phyloP scores from a whole-genome alignment of 2,329 filamentous ascomycete species.

The Neophaeococcomyces mojaviensis region DNA sequence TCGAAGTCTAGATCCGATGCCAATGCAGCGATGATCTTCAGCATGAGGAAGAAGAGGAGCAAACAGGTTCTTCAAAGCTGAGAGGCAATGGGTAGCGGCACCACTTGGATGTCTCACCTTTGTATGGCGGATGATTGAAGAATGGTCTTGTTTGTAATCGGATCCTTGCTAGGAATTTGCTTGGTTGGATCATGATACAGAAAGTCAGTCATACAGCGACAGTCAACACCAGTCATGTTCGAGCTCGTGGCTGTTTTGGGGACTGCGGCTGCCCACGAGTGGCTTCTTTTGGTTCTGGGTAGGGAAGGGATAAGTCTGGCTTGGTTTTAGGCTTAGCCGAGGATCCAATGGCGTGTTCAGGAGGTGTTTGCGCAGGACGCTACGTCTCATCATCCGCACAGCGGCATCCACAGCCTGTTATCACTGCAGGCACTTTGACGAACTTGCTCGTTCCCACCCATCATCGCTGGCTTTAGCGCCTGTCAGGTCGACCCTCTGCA shows the following conservation, averaged over 20 bases:
- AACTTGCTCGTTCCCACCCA: constrained; percentile 5
- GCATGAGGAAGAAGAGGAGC: too few species aligned
- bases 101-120: too few species aligned
- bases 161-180: too few species aligned
- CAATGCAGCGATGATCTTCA: too few species aligned
- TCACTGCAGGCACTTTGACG: too few species aligned
- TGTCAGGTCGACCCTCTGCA: constrained; percentile 30
- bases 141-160: too few species aligned
- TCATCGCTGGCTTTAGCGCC: constrained; percentile 5
- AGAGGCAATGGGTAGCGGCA: too few species aligned
- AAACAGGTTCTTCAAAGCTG: too few species aligned
- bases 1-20: too few species aligned
- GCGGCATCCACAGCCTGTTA: not conserved
- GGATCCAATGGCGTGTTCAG: constrained; percentile 2
- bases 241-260: not conserved
- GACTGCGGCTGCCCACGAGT: constrained; percentile 1
- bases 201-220: too few species aligned
- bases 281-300: not conserved
- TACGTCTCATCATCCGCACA: constrained; percentile 9
- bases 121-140: too few species aligned
- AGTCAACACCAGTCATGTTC: not conserved
- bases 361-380: not conserved
- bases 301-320: not conserved
- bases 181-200: too few species aligned
- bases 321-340: constrained; percentile 2